Base-by-base conservation (phyloP, 73 alveolate genomes). In the Tetrahymena borealis region DNA sequence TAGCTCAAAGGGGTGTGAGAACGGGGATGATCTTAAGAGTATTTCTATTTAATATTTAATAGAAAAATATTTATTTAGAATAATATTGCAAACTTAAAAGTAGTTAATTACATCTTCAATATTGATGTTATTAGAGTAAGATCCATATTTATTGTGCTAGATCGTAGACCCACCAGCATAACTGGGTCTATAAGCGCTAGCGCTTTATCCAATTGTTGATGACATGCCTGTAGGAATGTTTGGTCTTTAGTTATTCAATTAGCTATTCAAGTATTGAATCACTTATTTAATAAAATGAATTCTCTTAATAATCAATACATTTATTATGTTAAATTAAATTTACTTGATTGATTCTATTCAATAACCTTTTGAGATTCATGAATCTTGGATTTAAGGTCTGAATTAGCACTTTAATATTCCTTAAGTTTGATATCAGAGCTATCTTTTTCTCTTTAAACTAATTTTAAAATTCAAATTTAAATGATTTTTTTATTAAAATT, bases 381-480 rank as follows among this genome's bases (percentile, higher is more conserved):
- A 18, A 93, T 39, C 38, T 93, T 93, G 79, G 90, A 39, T 33
- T 93, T 93, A 16, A 93, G 90, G 33, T 93, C 95, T 32, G 42
- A 93, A 93, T 93, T 93, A 16, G 42, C 40, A 39, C 32, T 39
- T 32, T 79, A 90, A 33, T 15, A 33, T 15, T 93, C 95, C 39
- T 42, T 93, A 5, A 85, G 8, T 32, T 79, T 78, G 9, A 93
- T 41, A 79, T 93, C 95, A 35, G 40, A 39, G 32, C 38, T 93
- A 32, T 93, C 95, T 90, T 93, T 93, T n/a, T 93, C 95, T 93
- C 95, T 93, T 38, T 60, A 79, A 3, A 93, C 95, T 93, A 93
- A 91, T 32, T 11, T 32, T 33, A 31, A 38, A 36, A 39, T 6
- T 39, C 20, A 15, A 28, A 79, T 36, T 33, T 78, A 91, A 4